A percentile compares a stretch with the other conserved stretches of the same genome.
Evolutionary conservation across 257 asterid genomes (phyloP).

Genomic region (Salvia hispanica): DNA sequence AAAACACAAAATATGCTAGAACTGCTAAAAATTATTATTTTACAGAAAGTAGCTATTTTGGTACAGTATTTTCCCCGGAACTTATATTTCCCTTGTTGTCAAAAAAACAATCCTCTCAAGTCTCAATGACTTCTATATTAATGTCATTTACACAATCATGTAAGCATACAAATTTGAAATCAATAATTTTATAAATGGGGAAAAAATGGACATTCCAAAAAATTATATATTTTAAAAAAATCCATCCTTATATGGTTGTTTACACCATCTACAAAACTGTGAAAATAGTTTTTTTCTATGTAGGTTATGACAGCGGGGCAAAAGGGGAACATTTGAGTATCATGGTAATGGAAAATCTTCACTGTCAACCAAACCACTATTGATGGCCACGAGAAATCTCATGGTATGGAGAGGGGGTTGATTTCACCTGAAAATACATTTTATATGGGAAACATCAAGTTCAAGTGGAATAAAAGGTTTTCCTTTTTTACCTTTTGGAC

Average conservation of each 20-base stretch:
- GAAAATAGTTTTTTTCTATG: conserved; percentile 26
- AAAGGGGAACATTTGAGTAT: conserved; percentile 80
- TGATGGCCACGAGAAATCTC: conserved; percentile 60
- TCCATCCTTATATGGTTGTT: conserved; percentile 11
- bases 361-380: conserved; percentile 88
- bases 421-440: conserved; percentile 82
- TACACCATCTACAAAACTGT: conserved; percentile 7
- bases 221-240: conserved; percentile 4
- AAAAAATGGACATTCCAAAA: background rate
- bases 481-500: conserved; percentile 23
- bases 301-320: conserved; percentile 93
- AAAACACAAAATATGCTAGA: background rate
- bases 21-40: conserved; percentile 2
- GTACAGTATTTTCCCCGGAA: conserved; percentile 16
- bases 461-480: conserved; percentile 97
- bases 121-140: conserved; percentile 10
- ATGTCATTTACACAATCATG: conserved; percentile 17
- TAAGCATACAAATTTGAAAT: conserved; percentile 12
- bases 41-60: conserved; percentile 14
- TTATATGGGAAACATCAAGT: conserved; percentile 78
- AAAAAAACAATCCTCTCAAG: background rate
- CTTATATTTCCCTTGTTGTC: conserved; percentile 10
- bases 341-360: conserved; percentile 75
- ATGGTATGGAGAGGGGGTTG: conserved; percentile 74
- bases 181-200: background rate